Percentiles rank a stretch among this genome's conserved stretches.
These are phyloP conservation scores for Neoarthrinium moseri DNA, from an alignment of 2,329 filamentous ascomycete species.

Conservation along the genomic window DNA sequence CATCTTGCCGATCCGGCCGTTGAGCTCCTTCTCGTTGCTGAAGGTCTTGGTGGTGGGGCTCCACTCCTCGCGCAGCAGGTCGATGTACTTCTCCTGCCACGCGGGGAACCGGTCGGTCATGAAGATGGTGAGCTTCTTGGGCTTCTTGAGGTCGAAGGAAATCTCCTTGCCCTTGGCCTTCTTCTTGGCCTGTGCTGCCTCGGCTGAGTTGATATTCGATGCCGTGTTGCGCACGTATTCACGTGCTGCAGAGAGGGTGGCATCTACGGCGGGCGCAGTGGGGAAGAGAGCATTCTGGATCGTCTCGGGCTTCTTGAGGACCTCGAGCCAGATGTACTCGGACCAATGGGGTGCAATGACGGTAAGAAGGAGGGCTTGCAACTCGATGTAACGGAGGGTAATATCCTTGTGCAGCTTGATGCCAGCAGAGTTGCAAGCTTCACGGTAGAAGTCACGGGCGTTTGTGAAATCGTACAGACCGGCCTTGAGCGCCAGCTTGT, in stretches of 20 bases:
- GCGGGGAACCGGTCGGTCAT: conserved; percentile 75
- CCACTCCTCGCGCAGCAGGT: conserved; percentile 72
- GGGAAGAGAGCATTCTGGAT: conserved; percentile 82
- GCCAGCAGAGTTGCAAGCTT: conserved; percentile 72
- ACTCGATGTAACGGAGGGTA: conserved; percentile 76
- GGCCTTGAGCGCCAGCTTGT: conserved; percentile 83
- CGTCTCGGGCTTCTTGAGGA: conserved; percentile 72
- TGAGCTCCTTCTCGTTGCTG: conserved; percentile 75
- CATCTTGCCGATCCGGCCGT: conserved; percentile 75
- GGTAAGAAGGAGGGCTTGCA: conserved; percentile 79
- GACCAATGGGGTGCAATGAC: conserved; percentile 91
- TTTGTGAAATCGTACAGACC: conserved; percentile 88
- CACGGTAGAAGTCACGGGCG: conserved; percentile 87
- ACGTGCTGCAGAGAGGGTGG: conserved; percentile 71
- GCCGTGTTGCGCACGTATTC: conserved; percentile 75
- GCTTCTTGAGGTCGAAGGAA: conserved; percentile 83
- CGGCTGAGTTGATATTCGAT: conserved; percentile 81
- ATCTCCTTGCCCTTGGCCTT: conserved; percentile 88
- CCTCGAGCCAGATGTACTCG: conserved; percentile 91
- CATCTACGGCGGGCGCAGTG: conserved; percentile 61
- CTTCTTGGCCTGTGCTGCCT: conserved; percentile 81
- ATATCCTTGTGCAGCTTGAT: conserved; percentile 86
- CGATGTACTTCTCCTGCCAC: conserved; percentile 91
- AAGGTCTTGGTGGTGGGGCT: conserved; percentile 55
- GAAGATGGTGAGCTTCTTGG: conserved; percentile 89